Percentiles rank a stretch among this genome's conserved stretches.
Evolutionary conservation across 176 grass and related monocot genomes (phyloP).

Genomic region (Saccharum spontaneum): DNA sequence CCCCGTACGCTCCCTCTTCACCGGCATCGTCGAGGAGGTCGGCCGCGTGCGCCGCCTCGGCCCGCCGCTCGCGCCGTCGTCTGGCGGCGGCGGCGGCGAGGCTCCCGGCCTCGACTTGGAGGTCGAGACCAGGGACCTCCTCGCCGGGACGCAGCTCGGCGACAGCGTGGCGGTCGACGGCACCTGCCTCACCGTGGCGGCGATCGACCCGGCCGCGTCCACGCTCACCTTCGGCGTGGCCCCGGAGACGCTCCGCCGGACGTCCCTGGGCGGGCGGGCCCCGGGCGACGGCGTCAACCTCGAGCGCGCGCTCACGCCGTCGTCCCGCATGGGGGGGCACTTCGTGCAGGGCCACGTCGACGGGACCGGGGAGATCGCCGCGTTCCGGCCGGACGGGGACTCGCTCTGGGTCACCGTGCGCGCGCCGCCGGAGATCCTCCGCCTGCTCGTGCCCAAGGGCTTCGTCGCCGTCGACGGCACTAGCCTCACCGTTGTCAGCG

Average conservation of each 20-base stretch:
- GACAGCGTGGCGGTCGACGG: conserved; percentile 87
- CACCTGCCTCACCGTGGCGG: conserved; percentile 83
- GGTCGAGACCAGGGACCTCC: conserved; percentile 57
- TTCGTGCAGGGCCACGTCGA: conserved; percentile 95
- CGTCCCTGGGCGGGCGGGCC: conserved; percentile 54
- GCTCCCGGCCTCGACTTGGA: conserved; percentile 56
- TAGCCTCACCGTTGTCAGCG: conserved; percentile 76
- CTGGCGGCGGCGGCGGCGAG: background rate
- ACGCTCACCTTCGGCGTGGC: conserved; percentile 77
- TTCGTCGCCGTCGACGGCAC: conserved; percentile 90
- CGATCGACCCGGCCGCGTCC: conserved; percentile 49
- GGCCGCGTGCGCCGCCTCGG: conserved; percentile 58
- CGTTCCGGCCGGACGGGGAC: conserved; percentile 73
- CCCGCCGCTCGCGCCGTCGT: conserved; percentile 15
- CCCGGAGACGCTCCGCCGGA: conserved; percentile 81
- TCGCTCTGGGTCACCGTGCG: conserved; percentile 87
- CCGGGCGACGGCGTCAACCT: conserved; percentile 67
- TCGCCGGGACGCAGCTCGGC: conserved; percentile 67
- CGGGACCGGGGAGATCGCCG: conserved; percentile 75
- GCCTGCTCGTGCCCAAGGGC: conserved; percentile 85
- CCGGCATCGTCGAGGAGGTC: conserved; percentile 92
- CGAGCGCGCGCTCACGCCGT: conserved; percentile 71
- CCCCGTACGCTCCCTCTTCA: conserved; percentile 64
- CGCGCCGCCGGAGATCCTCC: conserved; percentile 59
- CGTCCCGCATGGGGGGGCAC: conserved; percentile 82